phyloP scores from a whole-genome alignment of 768 basidiomycete species.

The Leccinum boreale region DNA sequence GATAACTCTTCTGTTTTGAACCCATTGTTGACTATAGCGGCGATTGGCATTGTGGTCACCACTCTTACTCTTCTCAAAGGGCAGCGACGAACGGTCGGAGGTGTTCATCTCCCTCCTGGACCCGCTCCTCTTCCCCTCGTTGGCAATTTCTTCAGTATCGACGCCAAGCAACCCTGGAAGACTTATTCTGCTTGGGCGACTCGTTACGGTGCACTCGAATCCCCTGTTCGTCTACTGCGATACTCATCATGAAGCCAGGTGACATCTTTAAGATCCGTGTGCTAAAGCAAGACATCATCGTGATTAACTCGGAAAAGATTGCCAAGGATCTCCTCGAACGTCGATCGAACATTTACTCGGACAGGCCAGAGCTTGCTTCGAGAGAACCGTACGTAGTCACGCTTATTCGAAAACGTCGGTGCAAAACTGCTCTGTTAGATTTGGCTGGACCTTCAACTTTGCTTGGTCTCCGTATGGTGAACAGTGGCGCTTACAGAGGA shows the following conservation, averaged over 20 bases:
- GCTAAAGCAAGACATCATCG: slow-evolving; percentile 20
- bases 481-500: slow-evolving; percentile 23
- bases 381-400: slow-evolving; percentile 10
- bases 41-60: not conserved
- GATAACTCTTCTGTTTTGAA: not conserved
- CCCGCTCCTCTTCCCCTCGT: slow-evolving; percentile 16
- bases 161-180: slow-evolving; percentile 15
- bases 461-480: slow-evolving; percentile 19
- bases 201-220: slow-evolving; percentile 13
- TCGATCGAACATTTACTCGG: slow-evolving; percentile 27
- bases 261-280: slow-evolving; percentile 18
- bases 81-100: not conserved
- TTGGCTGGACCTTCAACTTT: slow-evolving; percentile 20
- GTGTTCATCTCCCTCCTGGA: slow-evolving; percentile 13
- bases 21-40: not conserved
- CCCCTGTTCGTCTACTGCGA: too few species aligned
- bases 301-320: slow-evolving; percentile 24
- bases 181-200: slow-evolving; percentile 19
- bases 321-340: slow-evolving; percentile 29
- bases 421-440: slow-evolving; percentile 4
- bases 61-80: not conserved
- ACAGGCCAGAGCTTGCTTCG: slow-evolving; percentile 18
- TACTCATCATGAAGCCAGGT: slow-evolving; percentile 2
- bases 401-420: not conserved
- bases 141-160: slow-evolving; percentile 16